Conservation (phyloP, 331 rosid genomes). For the Pyracantha coccinea region DNA sequence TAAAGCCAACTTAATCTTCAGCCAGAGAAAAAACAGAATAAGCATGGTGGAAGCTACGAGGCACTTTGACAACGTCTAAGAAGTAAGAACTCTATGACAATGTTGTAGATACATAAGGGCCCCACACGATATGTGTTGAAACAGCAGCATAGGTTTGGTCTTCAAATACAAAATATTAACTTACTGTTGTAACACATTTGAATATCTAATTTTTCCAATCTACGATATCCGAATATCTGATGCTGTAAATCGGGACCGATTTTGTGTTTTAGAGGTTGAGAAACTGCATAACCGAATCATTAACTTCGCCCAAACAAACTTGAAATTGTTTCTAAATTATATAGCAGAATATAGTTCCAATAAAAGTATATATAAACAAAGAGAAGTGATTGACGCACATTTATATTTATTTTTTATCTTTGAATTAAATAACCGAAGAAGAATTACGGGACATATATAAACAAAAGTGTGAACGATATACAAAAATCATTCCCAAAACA, state of each 20-base stretch:
- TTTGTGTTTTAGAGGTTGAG: background rate
- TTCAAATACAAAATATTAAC: background rate
- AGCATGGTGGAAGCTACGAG: background rate
- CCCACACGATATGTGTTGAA: background rate
- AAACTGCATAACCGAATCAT: background rate
- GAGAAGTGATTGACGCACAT: too few relatives aligned
- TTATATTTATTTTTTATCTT: too few relatives aligned
- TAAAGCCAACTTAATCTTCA: conserved; percentile 17
- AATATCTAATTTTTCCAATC: too few relatives aligned
- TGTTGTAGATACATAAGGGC: background rate
- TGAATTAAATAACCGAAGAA: too few relatives aligned
- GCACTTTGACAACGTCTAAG: background rate
- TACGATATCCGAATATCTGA: background rate
- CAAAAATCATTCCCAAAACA: background rate
- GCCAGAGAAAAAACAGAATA: background rate
- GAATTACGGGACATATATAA: too few relatives aligned
- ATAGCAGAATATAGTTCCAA: background rate
- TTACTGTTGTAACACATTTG: too few relatives aligned
- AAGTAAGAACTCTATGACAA: background rate
- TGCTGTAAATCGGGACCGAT: too few relatives aligned
- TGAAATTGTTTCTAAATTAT: background rate
- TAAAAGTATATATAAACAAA: background rate
- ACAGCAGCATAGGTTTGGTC: background rate
- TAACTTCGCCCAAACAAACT: background rate
- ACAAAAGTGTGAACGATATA: too few relatives aligned